Base-by-base conservation (phyloP, 1,284 basidiomycete species). In the Pseudozyma flocculosa region DNA sequence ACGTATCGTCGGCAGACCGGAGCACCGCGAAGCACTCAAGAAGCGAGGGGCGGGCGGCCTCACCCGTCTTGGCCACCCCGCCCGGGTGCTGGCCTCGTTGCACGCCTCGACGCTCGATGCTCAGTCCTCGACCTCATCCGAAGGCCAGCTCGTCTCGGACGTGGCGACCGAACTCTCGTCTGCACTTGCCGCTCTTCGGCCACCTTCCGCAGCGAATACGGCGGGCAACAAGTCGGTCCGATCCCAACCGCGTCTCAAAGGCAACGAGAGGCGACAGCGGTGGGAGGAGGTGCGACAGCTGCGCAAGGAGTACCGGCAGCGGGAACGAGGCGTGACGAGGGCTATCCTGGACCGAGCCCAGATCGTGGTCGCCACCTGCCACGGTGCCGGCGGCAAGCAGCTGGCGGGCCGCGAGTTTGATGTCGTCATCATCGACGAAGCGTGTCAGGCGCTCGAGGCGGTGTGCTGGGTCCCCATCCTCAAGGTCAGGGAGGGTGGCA, bases 401-500 rank as follows among this genome's bases (percentile, higher is more conserved):
- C 45, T 75, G 43, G 54, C 66, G 7, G 23, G 46, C 2, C 26
- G 53, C 5, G 30, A 50, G 2, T 98, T 96, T 70, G 94, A 97
- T 75, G 87, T 92, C 0, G 86, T 92, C 9, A 88, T 97, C 39
- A 91, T 98, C 38, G 94, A 97, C 68, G 94, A 97, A 80, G 79
- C 78, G 15, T 96, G 93, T 0, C 94, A 97, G 78, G 93, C 92
- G 2, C 78, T 95, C n/a, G 93, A 97, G 80, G 89, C 92, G 9
- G 89, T 92, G 3, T 96, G 93, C 79, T 96, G 94, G 92, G 86
- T 96, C 29, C 92, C 94, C 0, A 88, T 96, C 45, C 84, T 94
- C 17, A 66, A 67, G 32, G 55, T 60, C 4, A 58, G 53, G 17
- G 53, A 59, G 29, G 52, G 57, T 1, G 70, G 46, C 0, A 55